phyloP scores from a whole-genome alignment of 2,329 filamentous ascomycete genomes.

The Cercospora sp. region DNA sequence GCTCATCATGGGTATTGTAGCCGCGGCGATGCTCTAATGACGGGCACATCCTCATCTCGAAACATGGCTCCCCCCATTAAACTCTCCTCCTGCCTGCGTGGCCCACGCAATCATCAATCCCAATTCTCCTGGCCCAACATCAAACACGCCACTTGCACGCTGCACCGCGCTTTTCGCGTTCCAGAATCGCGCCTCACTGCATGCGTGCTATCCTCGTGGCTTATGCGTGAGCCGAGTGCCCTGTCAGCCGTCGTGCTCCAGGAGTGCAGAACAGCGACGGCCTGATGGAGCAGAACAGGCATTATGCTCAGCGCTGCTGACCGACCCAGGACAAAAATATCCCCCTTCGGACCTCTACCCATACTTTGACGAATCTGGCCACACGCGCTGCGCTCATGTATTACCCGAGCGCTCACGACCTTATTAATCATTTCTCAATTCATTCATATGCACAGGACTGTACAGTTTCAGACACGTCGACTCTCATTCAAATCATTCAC shows the following conservation, averaged over 20 bases:
- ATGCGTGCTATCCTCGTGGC: slow-evolving; percentile 19
- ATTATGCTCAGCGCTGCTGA: slow-evolving; percentile 2
- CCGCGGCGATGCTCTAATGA: background rate
- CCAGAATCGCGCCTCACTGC: slow-evolving; percentile 1
- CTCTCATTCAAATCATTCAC: background rate
- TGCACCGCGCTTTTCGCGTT: background rate
- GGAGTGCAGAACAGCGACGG: slow-evolving; percentile 5
- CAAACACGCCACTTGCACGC: slow-evolving; percentile 2
- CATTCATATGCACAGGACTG: background rate
- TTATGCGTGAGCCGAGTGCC: slow-evolving; percentile 10
- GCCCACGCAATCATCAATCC: background rate
- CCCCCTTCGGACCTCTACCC: background rate
- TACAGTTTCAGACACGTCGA: background rate
- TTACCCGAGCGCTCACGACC: background rate
- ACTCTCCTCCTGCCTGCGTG: slow-evolving; percentile 3
- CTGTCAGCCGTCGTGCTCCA: slow-evolving; percentile 6
- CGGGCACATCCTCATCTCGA: slow-evolving; percentile 4
- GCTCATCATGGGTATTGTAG: background rate
- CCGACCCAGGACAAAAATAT: background rate
- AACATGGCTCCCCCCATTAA: slow-evolving; percentile 4
- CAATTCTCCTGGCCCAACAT: background rate
- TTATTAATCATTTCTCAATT: background rate
- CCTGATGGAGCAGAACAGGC: background rate
- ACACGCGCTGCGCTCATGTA: background rate
- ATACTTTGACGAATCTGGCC: background rate